phyloP scores from a whole-genome alignment of 495 filamentous ascomycete genomes.

The Tuber brumale region DNA sequence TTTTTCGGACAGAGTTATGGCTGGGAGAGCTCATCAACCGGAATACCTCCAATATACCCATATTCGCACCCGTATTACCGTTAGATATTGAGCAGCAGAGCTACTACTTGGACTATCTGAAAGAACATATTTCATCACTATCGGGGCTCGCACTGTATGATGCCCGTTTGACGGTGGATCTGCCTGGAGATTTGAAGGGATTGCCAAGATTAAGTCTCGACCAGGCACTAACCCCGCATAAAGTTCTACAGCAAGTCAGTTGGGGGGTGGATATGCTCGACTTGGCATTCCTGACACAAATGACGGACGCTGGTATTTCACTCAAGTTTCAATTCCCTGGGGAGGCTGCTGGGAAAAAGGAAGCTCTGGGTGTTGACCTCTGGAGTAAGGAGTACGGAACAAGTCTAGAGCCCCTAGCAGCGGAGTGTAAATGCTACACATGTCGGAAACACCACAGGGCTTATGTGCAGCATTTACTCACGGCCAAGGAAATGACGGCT shows the following conservation, averaged over 20 bases:
- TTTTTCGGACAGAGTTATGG: constrained; percentile 71
- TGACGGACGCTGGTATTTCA: constrained; percentile 81
- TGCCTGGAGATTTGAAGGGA: constrained; percentile 52
- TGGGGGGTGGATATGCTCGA: constrained; percentile 76
- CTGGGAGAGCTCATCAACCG: constrained; percentile 54
- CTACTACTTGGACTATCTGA: constrained; percentile 66
- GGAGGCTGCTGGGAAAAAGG: constrained; percentile 4
- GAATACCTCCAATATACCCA: constrained; percentile 41
- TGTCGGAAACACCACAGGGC: constrained; percentile 80
- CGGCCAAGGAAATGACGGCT: constrained; percentile 88
- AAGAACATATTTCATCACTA: constrained; percentile 51
- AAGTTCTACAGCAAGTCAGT: constrained; percentile 63
- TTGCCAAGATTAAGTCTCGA: constrained; percentile 70
- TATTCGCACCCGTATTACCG: constrained; percentile 79
- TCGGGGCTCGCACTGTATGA: constrained; percentile 80
- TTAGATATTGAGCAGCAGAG: constrained; percentile 65
- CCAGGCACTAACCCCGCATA: constrained; percentile 61
- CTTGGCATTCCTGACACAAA: constrained; percentile 61
- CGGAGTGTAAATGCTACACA: constrained; percentile 70
- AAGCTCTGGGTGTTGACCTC: constrained; percentile 67
- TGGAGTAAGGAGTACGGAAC: constrained; percentile 56
- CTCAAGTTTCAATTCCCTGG: constrained; percentile 64
- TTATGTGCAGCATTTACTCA: constrained; percentile 77
- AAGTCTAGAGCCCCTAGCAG: constrained; percentile 53
- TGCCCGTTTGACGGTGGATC: constrained; percentile 57